Evolutionary conservation across 768 basidiomycete genomes (phyloP).

Genomic region (Trametes villosa): DNA sequence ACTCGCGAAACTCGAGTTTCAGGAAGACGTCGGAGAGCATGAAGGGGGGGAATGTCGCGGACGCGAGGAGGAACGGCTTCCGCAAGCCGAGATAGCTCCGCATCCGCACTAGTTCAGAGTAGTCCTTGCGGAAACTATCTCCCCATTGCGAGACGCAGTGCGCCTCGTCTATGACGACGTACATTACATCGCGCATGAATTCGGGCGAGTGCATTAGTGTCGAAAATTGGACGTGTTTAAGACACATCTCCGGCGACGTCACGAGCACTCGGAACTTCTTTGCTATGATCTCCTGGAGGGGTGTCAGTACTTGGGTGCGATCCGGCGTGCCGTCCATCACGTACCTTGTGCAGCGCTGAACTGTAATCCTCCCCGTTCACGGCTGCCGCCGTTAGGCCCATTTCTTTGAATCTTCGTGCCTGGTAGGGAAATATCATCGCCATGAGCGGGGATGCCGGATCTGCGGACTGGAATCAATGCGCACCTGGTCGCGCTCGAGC

Average conservation of each 20-base stretch:
- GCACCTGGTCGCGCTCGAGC: too few relatives aligned
- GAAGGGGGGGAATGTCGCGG: not conserved
- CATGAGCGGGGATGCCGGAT: too few relatives aligned
- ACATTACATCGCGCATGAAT: not conserved
- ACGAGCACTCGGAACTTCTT: not conserved
- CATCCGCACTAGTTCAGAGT: not conserved
- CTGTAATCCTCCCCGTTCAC: too few relatives aligned
- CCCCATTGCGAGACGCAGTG: not conserved
- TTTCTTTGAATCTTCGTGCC: too few relatives aligned
- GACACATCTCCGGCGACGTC: not conserved
- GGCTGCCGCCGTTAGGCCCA: too few relatives aligned
- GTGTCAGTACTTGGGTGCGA: too few relatives aligned
- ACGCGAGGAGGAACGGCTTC: not conserved
- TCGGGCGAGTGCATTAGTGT: not conserved
- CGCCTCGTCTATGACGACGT: not conserved
- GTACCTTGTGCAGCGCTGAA: too few relatives aligned
- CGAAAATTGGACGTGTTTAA: not conserved
- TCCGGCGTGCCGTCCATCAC: too few relatives aligned
- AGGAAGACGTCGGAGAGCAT: not conserved
- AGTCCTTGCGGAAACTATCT: not conserved
- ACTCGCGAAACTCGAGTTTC: not conserved
- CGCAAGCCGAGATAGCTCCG: not conserved
- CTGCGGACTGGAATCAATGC: too few relatives aligned
- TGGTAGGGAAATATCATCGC: too few relatives aligned
- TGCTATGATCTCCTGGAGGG: too few relatives aligned